Base-by-base conservation (phyloP, 495 filamentous ascomycete genomes). In the Talaromyces trachyspermus region DNA sequence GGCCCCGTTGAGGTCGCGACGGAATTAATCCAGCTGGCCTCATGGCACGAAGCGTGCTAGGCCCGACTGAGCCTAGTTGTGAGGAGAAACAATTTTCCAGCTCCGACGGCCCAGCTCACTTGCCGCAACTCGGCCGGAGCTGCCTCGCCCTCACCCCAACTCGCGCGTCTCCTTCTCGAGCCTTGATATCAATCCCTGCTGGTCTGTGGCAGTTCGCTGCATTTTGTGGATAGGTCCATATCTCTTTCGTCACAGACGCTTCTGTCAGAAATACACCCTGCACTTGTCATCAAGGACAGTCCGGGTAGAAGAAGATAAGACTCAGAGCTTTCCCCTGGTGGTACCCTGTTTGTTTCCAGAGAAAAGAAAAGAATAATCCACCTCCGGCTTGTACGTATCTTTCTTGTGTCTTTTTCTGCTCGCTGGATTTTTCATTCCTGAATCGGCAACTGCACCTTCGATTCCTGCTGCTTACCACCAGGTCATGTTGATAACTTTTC, bases 311-410 rank as follows among this genome's bases (percentile, higher is more conserved):
- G 9, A 29, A 12, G 15, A 20, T 22, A 9, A 20, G 18, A 15
- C 27, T 29, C 44, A 35, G 25, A 30, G 18, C 39, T 26, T 26
- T 25, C n/a, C 20, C 17, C 11, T 46, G 40, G 20, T 40, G 45
- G 46, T 45, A n/a, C 39, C 24, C 18, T 50, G 30, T 50, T 50
- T 45, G 39, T 50, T 33, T 45, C 20, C 41, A 50, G 18, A 41
- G 19, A 33, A 40, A n/a, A 43, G 12, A 25, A 49, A 24, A 23
- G 23, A 2, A 12, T 1, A n/a, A 8, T 25, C 60, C 51, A 45
- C 56, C 55, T 64, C 63, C 60, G 58, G 58, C 69, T 66, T 73
- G 69, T 73, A 73, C 68, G 69, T 73, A 71, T 71, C 27, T 54
- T 54, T 56, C 52, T 43, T 23, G 18, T 35, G 27, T 46, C 10